Evolutionary conservation across 2,329 filamentous ascomycete genomes (phyloP), one percentile per base, ranked within the genome.

Genomic region (Neofusicoccum kwambonambiense): DNA sequence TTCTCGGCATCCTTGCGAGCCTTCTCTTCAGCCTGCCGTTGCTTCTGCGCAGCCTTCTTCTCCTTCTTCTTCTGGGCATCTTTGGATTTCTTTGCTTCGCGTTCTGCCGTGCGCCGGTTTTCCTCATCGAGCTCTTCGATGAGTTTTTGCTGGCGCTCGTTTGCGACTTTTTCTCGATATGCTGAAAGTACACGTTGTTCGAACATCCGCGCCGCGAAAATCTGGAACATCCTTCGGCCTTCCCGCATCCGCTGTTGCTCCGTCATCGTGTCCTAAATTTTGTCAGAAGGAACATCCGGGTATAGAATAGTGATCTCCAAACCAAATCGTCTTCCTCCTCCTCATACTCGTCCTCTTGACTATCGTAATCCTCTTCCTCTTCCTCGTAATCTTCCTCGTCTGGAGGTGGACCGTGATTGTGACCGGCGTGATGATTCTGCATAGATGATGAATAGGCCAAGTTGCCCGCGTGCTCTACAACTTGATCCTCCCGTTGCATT

Each of bases 201-300:
- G 77, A 99, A 99, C 95, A 99, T 99, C 68, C 95, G 89, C 65
- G 95, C 95, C 67, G 95, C 95, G 78, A 99, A 99, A 77, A 99
- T 98, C 77, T 99, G 95, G 76, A 99, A 99, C 95, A 99, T 99
- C 70, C 94, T 87, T 64, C 95, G 88, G 67, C 95, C 95, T 82
- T 99, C 95, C 77, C 98, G 93, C 95, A 99, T 98, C 67, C 95
- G 91, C 82, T 98, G 93, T 80, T 97, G 92, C 82, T 98, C 94
- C 60, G 93, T 97, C 92, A 98, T 95, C 69, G 90, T 88, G 76
- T 96, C 93, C 94, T 98, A 80, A 67, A 68, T 66, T 52, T 69
- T 66, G 72, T 79, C 74, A 82, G 81, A 61, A 11, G 52, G 27
- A 39, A 17, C 17, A 8, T 41, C 31, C 6, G 13, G 12, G 13